These are phyloP conservation scores for Conoideocrella luteorostrata DNA, from an alignment of 2,329 filamentous ascomycete genomes.

Conservation along the genomic window DNA sequence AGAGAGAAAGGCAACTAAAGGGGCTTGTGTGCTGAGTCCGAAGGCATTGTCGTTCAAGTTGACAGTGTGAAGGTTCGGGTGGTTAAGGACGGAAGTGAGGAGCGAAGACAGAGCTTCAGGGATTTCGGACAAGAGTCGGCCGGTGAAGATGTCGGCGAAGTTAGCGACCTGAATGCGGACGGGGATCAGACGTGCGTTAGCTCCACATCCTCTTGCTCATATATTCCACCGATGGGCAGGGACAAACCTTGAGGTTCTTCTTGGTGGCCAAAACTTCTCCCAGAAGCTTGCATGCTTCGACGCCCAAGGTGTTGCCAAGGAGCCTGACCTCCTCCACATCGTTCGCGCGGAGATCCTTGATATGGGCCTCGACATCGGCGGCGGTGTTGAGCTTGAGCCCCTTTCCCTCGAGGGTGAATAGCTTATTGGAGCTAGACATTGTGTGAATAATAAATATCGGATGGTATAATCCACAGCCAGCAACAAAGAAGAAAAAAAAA, in stretches of 20 bases:
- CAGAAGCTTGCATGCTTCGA: conserved; percentile 79
- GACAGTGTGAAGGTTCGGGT: conserved; percentile 80
- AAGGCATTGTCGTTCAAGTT: conserved; percentile 98
- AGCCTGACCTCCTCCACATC: conserved; percentile 80
- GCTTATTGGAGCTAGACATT: conserved; percentile 40
- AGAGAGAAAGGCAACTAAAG: conserved; percentile 85
- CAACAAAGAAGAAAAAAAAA: conserved; percentile 5
- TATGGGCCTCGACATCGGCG: conserved; percentile 78
- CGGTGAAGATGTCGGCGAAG: conserved; percentile 96
- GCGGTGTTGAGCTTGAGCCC: conserved; percentile 88
- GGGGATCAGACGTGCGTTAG: too few relatives aligned
- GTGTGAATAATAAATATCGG: conserved; percentile 8
- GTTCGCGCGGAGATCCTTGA: conserved; percentile 65
- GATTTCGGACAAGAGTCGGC: conserved; percentile 87
- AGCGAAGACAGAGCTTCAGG: conserved; percentile 81
- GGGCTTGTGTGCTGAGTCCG: conserved; percentile 88
- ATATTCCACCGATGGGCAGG: too few relatives aligned
- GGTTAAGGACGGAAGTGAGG: conserved; percentile 77
- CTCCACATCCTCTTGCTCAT: too few relatives aligned
- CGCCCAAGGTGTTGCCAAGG: conserved; percentile 85
- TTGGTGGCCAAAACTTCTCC: conserved; percentile 80
- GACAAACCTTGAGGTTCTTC: conserved; percentile 65
- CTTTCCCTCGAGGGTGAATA: conserved; percentile 89
- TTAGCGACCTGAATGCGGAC: conserved; percentile 80
- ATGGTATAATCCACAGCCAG: not conserved